Evolutionary conservation across 352 stramenopile genomes (phyloP).

Genomic region (Globisporangium uncinulatum): DNA sequence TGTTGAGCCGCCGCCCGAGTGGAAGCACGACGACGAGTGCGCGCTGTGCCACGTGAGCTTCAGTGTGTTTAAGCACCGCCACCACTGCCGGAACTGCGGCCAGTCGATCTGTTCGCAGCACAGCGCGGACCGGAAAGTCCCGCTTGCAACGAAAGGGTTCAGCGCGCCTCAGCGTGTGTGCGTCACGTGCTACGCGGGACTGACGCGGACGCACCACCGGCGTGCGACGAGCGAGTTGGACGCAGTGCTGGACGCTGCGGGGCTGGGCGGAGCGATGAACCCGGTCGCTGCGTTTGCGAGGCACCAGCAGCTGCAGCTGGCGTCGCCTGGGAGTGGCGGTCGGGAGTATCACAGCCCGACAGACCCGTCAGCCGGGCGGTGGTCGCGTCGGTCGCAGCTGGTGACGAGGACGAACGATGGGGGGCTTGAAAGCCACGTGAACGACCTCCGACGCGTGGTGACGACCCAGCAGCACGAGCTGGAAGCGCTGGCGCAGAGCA

Average conservation of each 20-base stretch:
- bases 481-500: constrained; percentile 64
- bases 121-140: constrained; percentile 76
- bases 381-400: neutral
- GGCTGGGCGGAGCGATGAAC: constrained; percentile 13
- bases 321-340: too few species aligned
- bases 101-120: constrained; percentile 81
- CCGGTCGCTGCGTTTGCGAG: constrained; percentile 23
- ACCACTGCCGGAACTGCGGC: constrained; percentile 82
- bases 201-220: constrained; percentile 19
- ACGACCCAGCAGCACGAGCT: constrained; percentile 63
- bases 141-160: constrained; percentile 66
- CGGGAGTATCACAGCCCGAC: too few species aligned
- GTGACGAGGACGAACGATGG: too few species aligned
- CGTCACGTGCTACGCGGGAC: constrained; percentile 67
- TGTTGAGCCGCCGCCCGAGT: constrained; percentile 59
- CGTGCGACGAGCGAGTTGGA: constrained; percentile 25
- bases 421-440: constrained; percentile 30
- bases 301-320: constrained; percentile 1
- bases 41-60: constrained; percentile 71
- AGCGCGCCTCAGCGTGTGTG: constrained; percentile 73
- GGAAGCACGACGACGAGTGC: constrained; percentile 74
- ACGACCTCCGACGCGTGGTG: constrained; percentile 47
- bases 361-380: too few species aligned
- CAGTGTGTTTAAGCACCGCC: constrained; percentile 81
- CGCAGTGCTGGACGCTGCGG: constrained; percentile 22